Conservation (phyloP, 768 basidiomycete species). For the Trametes maxima region DNA sequence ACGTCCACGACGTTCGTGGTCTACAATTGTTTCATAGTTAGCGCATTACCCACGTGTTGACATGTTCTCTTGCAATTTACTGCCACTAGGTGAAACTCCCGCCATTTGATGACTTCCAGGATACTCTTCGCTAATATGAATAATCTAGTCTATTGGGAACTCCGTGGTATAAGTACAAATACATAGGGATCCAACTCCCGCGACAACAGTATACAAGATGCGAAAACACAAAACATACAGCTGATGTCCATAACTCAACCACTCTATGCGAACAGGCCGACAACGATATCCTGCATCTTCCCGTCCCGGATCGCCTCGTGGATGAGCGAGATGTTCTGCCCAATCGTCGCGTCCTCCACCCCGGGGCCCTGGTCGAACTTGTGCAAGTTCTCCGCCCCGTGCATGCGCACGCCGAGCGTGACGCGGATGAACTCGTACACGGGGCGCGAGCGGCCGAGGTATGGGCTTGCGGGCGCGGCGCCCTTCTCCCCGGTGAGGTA, state of each 20-base stretch:
- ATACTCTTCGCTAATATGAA: too few relatives aligned
- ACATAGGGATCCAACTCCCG: not conserved
- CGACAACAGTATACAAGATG: constrained; percentile 1
- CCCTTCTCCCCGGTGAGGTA: constrained; percentile 64
- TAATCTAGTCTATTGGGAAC: not conserved
- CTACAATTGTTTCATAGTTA: too few relatives aligned
- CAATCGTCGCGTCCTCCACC: constrained; percentile 67
- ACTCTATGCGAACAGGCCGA: constrained; percentile 45
- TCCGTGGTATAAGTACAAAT: constrained; percentile 9
- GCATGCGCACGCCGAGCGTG: constrained; percentile 76
- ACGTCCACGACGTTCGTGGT: too few relatives aligned
- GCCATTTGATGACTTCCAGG: too few relatives aligned
- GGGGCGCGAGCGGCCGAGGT: constrained; percentile 66
- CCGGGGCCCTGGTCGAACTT: constrained; percentile 64
- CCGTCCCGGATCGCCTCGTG: constrained; percentile 82
- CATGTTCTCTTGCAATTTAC: too few relatives aligned
- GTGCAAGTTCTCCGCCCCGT: constrained; percentile 72
- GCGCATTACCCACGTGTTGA: too few relatives aligned
- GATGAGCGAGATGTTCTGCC: constrained; percentile 72
- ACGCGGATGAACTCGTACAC: constrained; percentile 79
- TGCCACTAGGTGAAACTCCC: too few relatives aligned
- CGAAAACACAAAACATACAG: not conserved
- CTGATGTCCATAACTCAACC: not conserved
- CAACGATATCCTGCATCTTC: constrained; percentile 60
- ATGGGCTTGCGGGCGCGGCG: constrained; percentile 64